Base-by-base conservation (phyloP, 257 asterid species). In the Penstemon eatonii region DNA sequence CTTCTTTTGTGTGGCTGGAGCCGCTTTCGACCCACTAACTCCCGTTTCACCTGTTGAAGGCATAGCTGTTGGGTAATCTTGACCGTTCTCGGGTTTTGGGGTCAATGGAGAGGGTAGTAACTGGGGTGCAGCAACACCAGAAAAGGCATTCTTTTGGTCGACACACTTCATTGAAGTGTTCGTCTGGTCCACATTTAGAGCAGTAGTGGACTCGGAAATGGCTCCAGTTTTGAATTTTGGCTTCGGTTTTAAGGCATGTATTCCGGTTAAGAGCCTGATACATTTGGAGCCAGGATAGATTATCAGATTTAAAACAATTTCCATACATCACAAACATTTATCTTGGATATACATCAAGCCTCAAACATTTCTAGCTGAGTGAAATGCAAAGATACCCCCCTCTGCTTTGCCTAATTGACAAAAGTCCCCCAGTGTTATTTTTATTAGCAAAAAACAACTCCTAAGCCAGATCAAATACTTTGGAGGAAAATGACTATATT, bases 221-320 rank as follows among this genome's bases (percentile, higher is more conserved):
- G 85, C 87, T 79, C 92, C 97, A 1, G 85, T 69, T 83, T 88
- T 93, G 63, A 81, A 60, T 71, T 88, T 88, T 6, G 96, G 78
- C 80, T 87, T 93, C 19, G 89, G 82, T 74, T 88, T 90, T 18
- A 84, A 69, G 4, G 97, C 99, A 64, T 93, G 99, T 63, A 93
- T 85, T 63, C 91, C 90, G 1, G 97, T 90, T 82, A 75, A 87
- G 47, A 93, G 83, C 83, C 98, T 93, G 85, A 60, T 44, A 41
- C 33, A 25, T 25, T 25, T 25, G 2, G 33, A 25, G 33, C 33
- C 33, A 25, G 33, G 33, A 25, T 25, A 25, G 33, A 25, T 25
- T 25, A 25, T 25, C 33, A 25, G 33, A 25, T 25, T 25, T 25
- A 25, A 25, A 0, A 25, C 33, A 25, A 1, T 25, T 25, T 25